Evolutionary conservation across 2,329 filamentous ascomycete genomes (phyloP), one percentile per base, ranked within the genome.

Genomic region (Venturia oleaginea): DNA sequence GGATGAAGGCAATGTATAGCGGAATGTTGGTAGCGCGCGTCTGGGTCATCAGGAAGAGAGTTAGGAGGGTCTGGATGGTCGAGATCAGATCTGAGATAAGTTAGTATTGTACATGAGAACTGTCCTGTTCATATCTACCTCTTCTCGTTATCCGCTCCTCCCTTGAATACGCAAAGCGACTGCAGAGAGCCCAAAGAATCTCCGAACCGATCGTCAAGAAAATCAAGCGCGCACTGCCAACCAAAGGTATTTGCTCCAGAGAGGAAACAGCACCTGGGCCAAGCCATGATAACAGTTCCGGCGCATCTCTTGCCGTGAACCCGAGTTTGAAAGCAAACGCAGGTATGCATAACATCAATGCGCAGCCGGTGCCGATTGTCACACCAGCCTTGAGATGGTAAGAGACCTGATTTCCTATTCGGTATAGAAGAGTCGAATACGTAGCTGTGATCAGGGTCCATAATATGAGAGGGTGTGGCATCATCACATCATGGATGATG

Each of bases 221-320:
- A 0, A 72, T 68, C 1, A 73, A 62, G 32, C 74, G 68, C 5
- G 75, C 75, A 61, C 76, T 71, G 4, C 68, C 63, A 8, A 77
- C 70, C 34, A 78, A 69, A 63, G 72, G 70, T 24, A 74, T 67
- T 6, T 65, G 67, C 22, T 72, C 82, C 17, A 86, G 78, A 60
- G 75, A 77, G 27, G 81, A 73, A 22, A 86, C 75, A 38, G 80
- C 72, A 0, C 75, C 67, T n/a, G 70, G 68, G 66, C 72, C 70
- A 4, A 80, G 73, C 24, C 74, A 74, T 15, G 69, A 73, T 10
- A 78, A 75, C 24, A 96, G 80, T 73, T 97, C 94, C 0, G 93
- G 92, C 0, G 92, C 90, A 74, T 97, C 94, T 63, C 91, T 87
- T 59, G 86, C 84, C 0, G 92, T 94, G 72, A 97, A 97, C 1